These are phyloP conservation scores for Gynochthodes officinalis DNA, from an alignment of 257 asterid genomes.

Conservation along the genomic window DNA sequence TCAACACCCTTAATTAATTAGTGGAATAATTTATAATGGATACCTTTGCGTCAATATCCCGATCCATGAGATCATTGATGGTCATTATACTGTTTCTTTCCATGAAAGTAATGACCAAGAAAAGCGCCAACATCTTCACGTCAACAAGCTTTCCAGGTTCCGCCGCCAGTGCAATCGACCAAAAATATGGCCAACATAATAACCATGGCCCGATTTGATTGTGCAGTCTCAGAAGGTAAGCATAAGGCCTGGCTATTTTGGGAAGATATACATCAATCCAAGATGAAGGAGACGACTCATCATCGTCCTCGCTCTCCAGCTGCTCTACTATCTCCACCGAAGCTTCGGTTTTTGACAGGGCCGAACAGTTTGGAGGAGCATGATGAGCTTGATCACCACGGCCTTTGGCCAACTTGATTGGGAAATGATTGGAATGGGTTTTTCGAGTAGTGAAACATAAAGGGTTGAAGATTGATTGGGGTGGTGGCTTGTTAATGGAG, in stretches of 20 bases:
- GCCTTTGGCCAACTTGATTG: too few species aligned
- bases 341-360: too few species aligned
- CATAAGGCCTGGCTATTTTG: background rate
- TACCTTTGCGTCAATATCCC: slow-evolving; percentile 8
- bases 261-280: background rate
- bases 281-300: background rate
- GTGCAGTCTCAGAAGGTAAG: background rate
- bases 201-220: background rate
- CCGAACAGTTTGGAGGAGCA: too few species aligned
- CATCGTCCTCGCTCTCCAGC: too few species aligned
- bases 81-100: background rate
- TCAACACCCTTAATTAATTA: too few species aligned
- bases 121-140: slow-evolving; percentile 4
- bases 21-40: too few species aligned
- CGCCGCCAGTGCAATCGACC: background rate
- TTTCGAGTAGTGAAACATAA: too few species aligned
- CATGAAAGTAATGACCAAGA: background rate
- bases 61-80: background rate
- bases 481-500: too few species aligned
- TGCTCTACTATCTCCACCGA: too few species aligned
- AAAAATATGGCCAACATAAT: background rate
- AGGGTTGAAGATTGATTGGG: too few species aligned
- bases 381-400: too few species aligned
- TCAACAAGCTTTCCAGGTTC: slow-evolving; percentile 1
- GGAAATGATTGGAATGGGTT: too few species aligned